Percentiles rank a stretch among this genome's conserved stretches.
phyloP scores from a whole-genome alignment of 495 filamentous ascomycete genomes.

The Neurospora africana region DNA sequence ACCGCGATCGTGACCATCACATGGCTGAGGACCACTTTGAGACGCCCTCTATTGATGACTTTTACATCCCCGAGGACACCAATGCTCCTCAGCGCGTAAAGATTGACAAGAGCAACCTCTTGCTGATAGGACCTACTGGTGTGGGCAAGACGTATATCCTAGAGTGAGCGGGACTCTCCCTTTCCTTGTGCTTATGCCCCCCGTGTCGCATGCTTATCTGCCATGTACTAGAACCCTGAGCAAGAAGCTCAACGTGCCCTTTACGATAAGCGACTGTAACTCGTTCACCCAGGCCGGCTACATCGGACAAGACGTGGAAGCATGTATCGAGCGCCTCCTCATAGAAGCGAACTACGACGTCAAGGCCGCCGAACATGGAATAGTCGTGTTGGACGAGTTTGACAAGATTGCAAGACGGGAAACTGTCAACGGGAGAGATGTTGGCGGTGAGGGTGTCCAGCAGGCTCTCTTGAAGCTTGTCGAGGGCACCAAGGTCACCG shows the following conservation, averaged over 20 bases:
- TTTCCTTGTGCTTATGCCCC: background rate
- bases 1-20: background rate
- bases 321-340: slow-evolving; percentile 80
- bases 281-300: slow-evolving; percentile 96
- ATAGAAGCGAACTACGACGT: slow-evolving; percentile 87
- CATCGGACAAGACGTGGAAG: slow-evolving; percentile 91
- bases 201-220: slow-evolving; percentile 4
- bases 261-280: slow-evolving; percentile 96
- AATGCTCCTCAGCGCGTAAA: slow-evolving; percentile 51
- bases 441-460: slow-evolving; percentile 88
- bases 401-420: slow-evolving; percentile 76
- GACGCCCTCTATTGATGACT: slow-evolving; percentile 15
- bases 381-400: slow-evolving; percentile 91
- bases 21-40: slow-evolving; percentile 8
- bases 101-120: slow-evolving; percentile 93
- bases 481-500: slow-evolving; percentile 85
- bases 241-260: slow-evolving; percentile 74
- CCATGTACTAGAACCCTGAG: slow-evolving; percentile 29
- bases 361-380: slow-evolving; percentile 75
- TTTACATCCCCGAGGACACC: slow-evolving; percentile 32
- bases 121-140: slow-evolving; percentile 85
- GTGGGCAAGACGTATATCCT: slow-evolving; percentile 96
- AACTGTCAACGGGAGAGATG: slow-evolving; percentile 55
- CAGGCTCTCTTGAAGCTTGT: slow-evolving; percentile 93
- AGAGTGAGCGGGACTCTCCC: slow-evolving; percentile 35